Evolutionary conservation across 305 asterid genomes (phyloP).

Genomic region (Plantago coronopus): DNA sequence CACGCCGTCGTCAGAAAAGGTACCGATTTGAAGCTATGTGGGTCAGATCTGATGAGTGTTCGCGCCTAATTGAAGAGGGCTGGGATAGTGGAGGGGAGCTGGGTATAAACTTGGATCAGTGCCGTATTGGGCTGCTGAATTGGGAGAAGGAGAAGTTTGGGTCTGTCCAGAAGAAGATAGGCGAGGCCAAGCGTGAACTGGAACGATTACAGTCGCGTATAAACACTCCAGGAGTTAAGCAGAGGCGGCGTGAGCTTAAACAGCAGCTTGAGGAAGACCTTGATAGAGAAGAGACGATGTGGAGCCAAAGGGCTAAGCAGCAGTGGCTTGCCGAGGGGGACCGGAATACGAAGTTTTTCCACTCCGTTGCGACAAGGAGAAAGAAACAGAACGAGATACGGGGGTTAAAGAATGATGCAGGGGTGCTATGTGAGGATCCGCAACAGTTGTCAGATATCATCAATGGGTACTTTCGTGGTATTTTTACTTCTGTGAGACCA

Average conservation of each 20-base stretch:
- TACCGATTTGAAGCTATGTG: neutral
- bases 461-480: neutral
- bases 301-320: neutral
- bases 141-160: neutral
- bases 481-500: neutral
- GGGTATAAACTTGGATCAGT: neutral
- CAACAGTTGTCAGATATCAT: neutral
- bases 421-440: neutral
- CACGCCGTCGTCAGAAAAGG: no score
- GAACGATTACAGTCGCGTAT: neutral
- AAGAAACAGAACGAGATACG: neutral
- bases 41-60: neutral
- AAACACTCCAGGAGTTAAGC: neutral
- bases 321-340: slow-evolving; percentile 1
- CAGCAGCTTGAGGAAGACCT: neutral
- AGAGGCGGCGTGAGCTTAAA: neutral
- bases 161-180: neutral
- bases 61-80: neutral
- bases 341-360: slow-evolving; percentile 1
- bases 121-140: neutral
- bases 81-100: neutral
- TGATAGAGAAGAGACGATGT: neutral
- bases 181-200: neutral
- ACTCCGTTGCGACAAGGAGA: neutral
- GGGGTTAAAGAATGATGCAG: neutral